Evolutionary conservation across 2,329 filamentous ascomycete genomes (phyloP).

Genomic region (Neopestalotiopsis sp.): DNA sequence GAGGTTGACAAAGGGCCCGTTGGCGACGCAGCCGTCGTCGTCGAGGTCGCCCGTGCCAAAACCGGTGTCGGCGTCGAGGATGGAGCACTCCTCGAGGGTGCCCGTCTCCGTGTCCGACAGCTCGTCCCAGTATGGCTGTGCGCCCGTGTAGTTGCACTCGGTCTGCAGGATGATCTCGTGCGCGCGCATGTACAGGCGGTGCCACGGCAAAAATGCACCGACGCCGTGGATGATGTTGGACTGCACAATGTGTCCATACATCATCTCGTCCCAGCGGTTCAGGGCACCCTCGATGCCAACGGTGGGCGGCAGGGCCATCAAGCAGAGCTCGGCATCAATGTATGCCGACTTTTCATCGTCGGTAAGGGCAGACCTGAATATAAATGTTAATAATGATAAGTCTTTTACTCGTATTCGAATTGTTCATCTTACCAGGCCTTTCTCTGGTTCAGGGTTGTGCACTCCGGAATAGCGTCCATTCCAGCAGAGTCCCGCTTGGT

Average conservation of each 20-base stretch:
- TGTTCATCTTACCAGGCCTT: conserved; percentile 3
- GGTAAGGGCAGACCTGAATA: conserved; percentile 14
- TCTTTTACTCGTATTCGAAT: neutral
- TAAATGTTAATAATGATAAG: neutral
- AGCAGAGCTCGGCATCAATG: conserved; percentile 38
- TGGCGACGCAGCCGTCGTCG: conserved; percentile 7
- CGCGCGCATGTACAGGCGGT: conserved; percentile 17
- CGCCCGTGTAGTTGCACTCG: conserved; percentile 17
- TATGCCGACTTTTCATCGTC: conserved; percentile 35
- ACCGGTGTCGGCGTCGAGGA: conserved; percentile 15
- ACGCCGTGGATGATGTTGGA: conserved; percentile 36
- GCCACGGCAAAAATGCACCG: conserved; percentile 18
- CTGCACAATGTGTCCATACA: conserved; percentile 37
- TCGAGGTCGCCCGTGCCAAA: conserved; percentile 29
- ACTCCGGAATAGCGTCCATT: neutral
- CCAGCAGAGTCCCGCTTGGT: neutral
- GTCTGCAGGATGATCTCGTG: conserved; percentile 18
- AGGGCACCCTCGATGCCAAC: conserved; percentile 32
- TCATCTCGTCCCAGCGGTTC: conserved; percentile 40
- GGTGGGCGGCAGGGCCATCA: conserved; percentile 34
- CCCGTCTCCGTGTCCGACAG: neutral
- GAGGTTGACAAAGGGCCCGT: conserved; percentile 14
- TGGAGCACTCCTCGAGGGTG: conserved; percentile 30
- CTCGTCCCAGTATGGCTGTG: conserved; percentile 17
- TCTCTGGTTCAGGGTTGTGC: conserved; percentile 12